Conservation (phyloP, 768 basidiomycete genomes). For the Lactifluus hygrophoroides region DNA sequence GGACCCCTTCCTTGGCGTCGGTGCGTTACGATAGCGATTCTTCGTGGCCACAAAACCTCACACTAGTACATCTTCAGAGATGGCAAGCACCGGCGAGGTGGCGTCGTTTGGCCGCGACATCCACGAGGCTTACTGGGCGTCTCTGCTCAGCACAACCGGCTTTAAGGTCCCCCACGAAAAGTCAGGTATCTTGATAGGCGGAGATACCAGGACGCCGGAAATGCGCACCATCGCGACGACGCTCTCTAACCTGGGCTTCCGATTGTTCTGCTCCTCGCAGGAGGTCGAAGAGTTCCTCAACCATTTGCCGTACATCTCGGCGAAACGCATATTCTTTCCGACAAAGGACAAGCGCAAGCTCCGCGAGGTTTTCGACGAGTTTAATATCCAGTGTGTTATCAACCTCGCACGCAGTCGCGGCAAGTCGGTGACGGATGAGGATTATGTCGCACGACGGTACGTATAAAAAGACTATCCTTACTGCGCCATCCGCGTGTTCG, state of each 20-base stretch:
- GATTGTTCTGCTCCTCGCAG: conserved; percentile 81
- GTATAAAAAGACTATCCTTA: conserved; percentile 22
- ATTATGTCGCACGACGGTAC: conserved; percentile 90
- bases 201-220: conserved; percentile 81
- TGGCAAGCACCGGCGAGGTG: conserved; percentile 98
- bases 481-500: neutral
- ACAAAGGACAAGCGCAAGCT: conserved; percentile 93
- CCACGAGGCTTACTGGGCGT: conserved; percentile 93
- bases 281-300: conserved; percentile 78
- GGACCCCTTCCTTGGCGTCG: no score
- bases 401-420: conserved; percentile 83
- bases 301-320: conserved; percentile 62
- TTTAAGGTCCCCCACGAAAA: conserved; percentile 83
- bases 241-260: conserved; percentile 84
- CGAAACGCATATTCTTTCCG: conserved; percentile 93
- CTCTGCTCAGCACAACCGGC: conserved; percentile 90
- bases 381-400: conserved; percentile 90
- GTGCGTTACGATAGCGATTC: conserved; percentile 37
- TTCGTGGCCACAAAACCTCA: neutral
- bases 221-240: conserved; percentile 75
- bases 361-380: conserved; percentile 87
- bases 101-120: conserved; percentile 91
- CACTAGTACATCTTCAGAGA: conserved; percentile 48
- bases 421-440: conserved; percentile 72
- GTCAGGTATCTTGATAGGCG: conserved; percentile 88